phyloP scores from a whole-genome alignment of 176 grass and related monocot species.

The Phoenix roebelenii region DNA sequence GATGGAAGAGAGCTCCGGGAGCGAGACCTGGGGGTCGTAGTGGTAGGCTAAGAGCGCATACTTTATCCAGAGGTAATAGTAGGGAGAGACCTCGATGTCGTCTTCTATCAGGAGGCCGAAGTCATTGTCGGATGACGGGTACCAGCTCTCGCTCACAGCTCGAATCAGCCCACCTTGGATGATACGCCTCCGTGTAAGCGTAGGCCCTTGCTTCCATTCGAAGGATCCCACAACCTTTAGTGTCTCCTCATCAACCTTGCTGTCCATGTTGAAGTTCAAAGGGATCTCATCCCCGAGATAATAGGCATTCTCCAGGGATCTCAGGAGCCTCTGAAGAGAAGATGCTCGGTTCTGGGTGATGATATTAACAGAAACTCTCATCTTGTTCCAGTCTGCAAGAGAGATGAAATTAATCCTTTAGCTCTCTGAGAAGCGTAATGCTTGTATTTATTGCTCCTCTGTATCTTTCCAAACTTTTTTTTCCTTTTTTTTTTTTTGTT shows the following conservation, averaged over 20 bases:
- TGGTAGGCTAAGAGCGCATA: conserved; percentile 79
- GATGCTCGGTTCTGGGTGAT: conserved; percentile 68
- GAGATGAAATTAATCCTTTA: not conserved
- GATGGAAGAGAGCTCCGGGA: conserved; percentile 82
- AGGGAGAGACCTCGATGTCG: conserved; percentile 96
- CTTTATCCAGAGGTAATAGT: conserved; percentile 97
- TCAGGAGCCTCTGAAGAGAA: conserved; percentile 54
- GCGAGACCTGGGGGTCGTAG: conserved; percentile 61
- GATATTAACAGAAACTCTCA: conserved; percentile 93
- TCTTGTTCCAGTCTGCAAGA: conserved; percentile 69
- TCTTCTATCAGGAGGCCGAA: conserved; percentile 88
- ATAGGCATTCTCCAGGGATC: conserved; percentile 48
- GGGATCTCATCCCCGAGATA: conserved; percentile 83
- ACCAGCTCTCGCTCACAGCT: conserved; percentile 97
- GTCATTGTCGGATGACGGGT: conserved; percentile 66
- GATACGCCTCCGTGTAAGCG: conserved; percentile 61
- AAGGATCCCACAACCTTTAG: conserved; percentile 49
- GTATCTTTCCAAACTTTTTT: too few species aligned
- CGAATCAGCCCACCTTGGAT: conserved; percentile 93
- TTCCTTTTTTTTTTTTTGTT: too few species aligned
- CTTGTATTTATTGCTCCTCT: too few species aligned
- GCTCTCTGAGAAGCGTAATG: too few species aligned
- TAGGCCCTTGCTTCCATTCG: conserved; percentile 62
- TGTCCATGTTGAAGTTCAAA: conserved; percentile 98
- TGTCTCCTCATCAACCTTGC: conserved; percentile 68